These are phyloP conservation scores for Monosporascus cannonballus DNA, from an alignment of 2,329 filamentous ascomycete species.

Conservation along the genomic window DNA sequence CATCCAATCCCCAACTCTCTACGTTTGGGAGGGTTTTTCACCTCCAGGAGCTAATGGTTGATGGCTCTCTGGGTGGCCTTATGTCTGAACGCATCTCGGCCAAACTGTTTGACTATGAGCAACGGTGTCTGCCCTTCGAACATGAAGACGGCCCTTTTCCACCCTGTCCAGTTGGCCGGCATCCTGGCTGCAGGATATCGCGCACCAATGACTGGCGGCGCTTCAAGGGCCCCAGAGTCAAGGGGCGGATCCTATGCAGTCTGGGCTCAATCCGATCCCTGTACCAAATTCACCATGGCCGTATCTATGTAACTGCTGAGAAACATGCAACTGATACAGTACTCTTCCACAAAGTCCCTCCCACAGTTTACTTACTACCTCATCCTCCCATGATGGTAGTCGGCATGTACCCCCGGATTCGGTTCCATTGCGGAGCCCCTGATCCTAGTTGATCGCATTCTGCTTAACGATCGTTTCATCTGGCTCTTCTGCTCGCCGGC, in stretches of 20 bases:
- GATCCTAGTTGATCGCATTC: neutral
- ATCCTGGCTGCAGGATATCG: constrained; percentile 16
- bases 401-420: neutral
- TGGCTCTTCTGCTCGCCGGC: neutral
- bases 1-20: constrained; percentile 17
- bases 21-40: constrained; percentile 12
- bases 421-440: neutral
- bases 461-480: neutral
- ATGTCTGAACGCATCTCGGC: constrained; percentile 16
- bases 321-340: neutral
- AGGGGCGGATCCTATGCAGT: constrained; percentile 15
- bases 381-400: neutral
- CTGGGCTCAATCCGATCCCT: constrained; percentile 19
- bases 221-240: constrained; percentile 11
- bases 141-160: constrained; percentile 24
- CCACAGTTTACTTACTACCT: neutral
- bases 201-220: constrained; percentile 19
- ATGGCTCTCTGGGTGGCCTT: constrained; percentile 10
- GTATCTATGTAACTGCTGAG: constrained; percentile 14
- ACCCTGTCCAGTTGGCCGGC: constrained; percentile 17
- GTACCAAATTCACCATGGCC: constrained; percentile 9
- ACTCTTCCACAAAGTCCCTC: neutral
- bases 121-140: constrained; percentile 15
- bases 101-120: constrained; percentile 13
- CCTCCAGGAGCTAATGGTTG: neutral